A percentile compares a stretch with the other conserved stretches of the same genome.
phyloP scores from a whole-genome alignment of 192 early-diverging fungal species.

The Coemansia sp. region DNA sequence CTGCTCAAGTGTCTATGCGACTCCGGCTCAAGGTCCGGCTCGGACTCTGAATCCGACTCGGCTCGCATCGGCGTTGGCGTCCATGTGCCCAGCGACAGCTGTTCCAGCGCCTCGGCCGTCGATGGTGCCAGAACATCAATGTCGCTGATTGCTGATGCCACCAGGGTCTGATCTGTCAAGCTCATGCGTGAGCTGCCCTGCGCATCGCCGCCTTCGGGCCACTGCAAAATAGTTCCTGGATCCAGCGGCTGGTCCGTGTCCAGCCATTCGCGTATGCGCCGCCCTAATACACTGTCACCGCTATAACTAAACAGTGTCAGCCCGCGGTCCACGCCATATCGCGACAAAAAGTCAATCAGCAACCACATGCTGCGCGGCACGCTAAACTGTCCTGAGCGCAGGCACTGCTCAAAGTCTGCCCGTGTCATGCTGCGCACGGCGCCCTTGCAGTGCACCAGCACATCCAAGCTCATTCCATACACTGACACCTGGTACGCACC shows the following conservation, averaged over 20 bases:
- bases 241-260: slow-evolving; percentile 60
- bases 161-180: slow-evolving; percentile 40
- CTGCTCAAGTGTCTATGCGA: slow-evolving; percentile 6
- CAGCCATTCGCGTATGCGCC: slow-evolving; percentile 76
- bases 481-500: slow-evolving; percentile 72
- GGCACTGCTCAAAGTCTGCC: slow-evolving; percentile 49
- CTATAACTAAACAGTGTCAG: slow-evolving; percentile 36
- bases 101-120: slow-evolving; percentile 38
- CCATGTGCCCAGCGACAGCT: slow-evolving; percentile 30
- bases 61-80: slow-evolving; percentile 2
- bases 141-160: slow-evolving; percentile 25
- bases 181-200: slow-evolving; percentile 13
- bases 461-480: slow-evolving; percentile 71
- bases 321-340: slow-evolving; percentile 32
- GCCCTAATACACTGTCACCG: slow-evolving; percentile 63
- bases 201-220: slow-evolving; percentile 4
- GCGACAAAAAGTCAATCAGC: slow-evolving; percentile 49
- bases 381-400: slow-evolving; percentile 47
- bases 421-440: slow-evolving; percentile 58
- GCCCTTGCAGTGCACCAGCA: slow-evolving; percentile 59
- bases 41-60: slow-evolving; percentile 7
- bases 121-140: slow-evolving; percentile 16
- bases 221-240: slow-evolving; percentile 23
- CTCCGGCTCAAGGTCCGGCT: background rate
- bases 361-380: slow-evolving; percentile 44